Conservation (phyloP, 148 eudicot species). For the Rhododendron mucronatum region DNA sequence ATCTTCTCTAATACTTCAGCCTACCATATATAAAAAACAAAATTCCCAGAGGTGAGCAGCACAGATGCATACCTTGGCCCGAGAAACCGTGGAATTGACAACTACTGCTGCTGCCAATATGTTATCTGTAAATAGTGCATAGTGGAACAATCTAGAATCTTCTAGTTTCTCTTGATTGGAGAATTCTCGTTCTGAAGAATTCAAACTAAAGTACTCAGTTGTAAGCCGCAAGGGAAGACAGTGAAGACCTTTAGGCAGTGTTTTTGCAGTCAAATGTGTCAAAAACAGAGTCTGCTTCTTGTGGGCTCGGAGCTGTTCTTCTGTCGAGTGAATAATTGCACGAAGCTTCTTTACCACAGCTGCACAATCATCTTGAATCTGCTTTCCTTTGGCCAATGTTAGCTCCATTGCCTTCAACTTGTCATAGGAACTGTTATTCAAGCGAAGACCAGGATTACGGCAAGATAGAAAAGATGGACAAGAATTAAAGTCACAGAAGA, state of each 20-base stretch:
- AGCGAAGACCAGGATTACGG: not conserved
- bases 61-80: conserved; percentile 64
- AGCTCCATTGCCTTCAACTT: conserved; percentile 85
- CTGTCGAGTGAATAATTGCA: conserved; percentile 90
- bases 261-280: conserved; percentile 87
- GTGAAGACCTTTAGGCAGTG: conserved; percentile 96
- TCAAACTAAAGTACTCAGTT: conserved; percentile 66
- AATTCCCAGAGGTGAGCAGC: not conserved
- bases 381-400: conserved; percentile 77
- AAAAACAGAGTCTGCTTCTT: conserved; percentile 81
- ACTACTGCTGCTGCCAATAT: conserved; percentile 90
- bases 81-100: conserved; percentile 78
- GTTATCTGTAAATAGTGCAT: conserved; percentile 89
- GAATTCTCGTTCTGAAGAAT: conserved; percentile 58
- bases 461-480: not conserved
- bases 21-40: not conserved
- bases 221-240: conserved; percentile 94
- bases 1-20: not conserved
- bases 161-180: conserved; percentile 64
- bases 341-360: conserved; percentile 85
- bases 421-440: conserved; percentile 54
- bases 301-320: conserved; percentile 90
- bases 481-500: not conserved
- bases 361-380: conserved; percentile 90
- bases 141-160: conserved; percentile 71